A percentile compares a stretch with the other conserved stretches of the same genome.
Evolutionary conservation across 1,139 yeast species (phyloP).

Genomic region (Arxiozyma heterogenica): DNA sequence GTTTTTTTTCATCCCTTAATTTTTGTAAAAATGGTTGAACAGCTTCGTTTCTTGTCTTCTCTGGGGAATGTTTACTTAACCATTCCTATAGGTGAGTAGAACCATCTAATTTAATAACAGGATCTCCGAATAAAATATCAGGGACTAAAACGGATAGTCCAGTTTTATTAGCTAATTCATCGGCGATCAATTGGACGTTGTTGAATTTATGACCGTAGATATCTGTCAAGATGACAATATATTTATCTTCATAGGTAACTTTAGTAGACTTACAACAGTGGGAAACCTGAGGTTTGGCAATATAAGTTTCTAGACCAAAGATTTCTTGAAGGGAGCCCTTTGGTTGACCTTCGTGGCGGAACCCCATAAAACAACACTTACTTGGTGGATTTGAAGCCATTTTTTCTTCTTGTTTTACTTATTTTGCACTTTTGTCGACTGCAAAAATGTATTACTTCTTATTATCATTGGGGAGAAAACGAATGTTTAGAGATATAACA

Average conservation of each 20-base stretch:
- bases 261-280: neutral
- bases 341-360: slow-evolving; percentile 45
- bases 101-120: slow-evolving; percentile 25
- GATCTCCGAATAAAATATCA: slow-evolving; percentile 58
- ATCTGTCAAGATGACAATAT: slow-evolving; percentile 60
- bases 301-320: slow-evolving; percentile 47
- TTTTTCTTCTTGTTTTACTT: neutral
- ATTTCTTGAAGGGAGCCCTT: slow-evolving; percentile 37
- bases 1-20: slow-evolving; percentile 38
- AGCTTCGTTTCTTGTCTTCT: slow-evolving; percentile 34
- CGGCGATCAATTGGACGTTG: slow-evolving; percentile 56
- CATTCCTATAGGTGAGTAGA: slow-evolving; percentile 38
- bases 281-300: slow-evolving; percentile 9
- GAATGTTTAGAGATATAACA: too few species aligned
- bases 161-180: slow-evolving; percentile 51
- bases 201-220: slow-evolving; percentile 51
- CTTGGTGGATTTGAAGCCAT: slow-evolving; percentile 53
- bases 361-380: slow-evolving; percentile 38
- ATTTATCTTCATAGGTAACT: slow-evolving; percentile 28
- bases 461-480: too few species aligned
- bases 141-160: slow-evolving; percentile 65
- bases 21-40: slow-evolving; percentile 38
- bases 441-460: neutral
- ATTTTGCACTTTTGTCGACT: neutral
- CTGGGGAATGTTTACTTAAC: slow-evolving; percentile 46